Base-by-base conservation (phyloP, 2,329 filamentous ascomycete species). In the Neofusicoccum sp. region DNA sequence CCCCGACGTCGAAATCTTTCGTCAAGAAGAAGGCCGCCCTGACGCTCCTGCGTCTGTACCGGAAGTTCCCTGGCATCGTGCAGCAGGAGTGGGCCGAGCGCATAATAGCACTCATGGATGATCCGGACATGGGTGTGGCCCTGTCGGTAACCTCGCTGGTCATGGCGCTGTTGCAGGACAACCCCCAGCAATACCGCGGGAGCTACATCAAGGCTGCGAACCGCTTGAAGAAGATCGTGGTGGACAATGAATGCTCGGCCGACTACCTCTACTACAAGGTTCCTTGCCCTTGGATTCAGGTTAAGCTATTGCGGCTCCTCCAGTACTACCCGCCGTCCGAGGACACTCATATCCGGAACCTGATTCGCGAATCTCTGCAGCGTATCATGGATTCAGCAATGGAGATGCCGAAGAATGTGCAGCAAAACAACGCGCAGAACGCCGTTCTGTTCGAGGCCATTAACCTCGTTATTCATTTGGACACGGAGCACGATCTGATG, bases 241-340 rank as follows among this genome's bases (percentile, higher is more conserved):
- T 98, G 28, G 93, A 98, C 67, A 89, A 89, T 65, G 93, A 99
- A 68, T 95, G 91, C 70, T 86, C 91, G 0, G 84, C 86, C 60
- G 95, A 98, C 73, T 99, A 99, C 73, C 85, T 97, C 28, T 99
- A 99, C 79, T 99, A 99, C 82, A 97, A 97, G 71, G 95, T 99
- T n/a, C 95, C 95, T 1, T 99, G 95, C 72, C 95, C 95, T 2
- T 99, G 95, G 95, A 87, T 99, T 61, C 93, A 98, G 76, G 90
- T 98, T 70, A 99, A 99, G 78, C 83, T 99, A 16, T 78, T 99
- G 66, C 87, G 93, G 64, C 78, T 99, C 63, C 82, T 99, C 65
- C 95, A 99, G 76, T 99, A 98, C 75, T 99, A 96, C 75, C 90
- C 93, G 28, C 93, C 95, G 47, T 59, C 67, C 93, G 93, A 98